Evolutionary conservation across 2,329 filamentous ascomycete genomes (phyloP).

Genomic region (Teratosphaeria epicoccoides): DNA sequence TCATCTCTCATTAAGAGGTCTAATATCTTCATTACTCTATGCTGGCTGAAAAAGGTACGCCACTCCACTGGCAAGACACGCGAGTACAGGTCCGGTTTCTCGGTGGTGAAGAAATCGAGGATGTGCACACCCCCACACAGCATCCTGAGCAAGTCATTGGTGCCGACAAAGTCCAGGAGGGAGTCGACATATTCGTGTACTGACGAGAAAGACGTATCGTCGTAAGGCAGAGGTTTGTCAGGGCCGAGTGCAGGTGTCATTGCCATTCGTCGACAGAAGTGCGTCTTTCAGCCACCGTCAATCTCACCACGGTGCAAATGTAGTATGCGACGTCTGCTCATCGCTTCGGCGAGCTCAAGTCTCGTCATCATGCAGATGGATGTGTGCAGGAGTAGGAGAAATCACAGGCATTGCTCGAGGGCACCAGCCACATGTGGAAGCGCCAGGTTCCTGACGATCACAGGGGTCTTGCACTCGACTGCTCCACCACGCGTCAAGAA

Average conservation of each 20-base stretch:
- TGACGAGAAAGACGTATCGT: conserved; percentile 52
- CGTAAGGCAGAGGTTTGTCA: conserved; percentile 53
- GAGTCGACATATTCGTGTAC: conserved; percentile 69
- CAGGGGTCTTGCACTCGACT: not conserved
- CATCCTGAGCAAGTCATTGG: conserved; percentile 67
- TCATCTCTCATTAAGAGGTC: conserved; percentile 74
- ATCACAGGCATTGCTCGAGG: not conserved
- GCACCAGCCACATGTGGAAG: not conserved
- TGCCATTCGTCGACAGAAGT: not conserved
- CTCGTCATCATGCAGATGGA: not conserved
- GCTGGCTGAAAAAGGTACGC: conserved; percentile 63
- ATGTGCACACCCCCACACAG: conserved; percentile 97
- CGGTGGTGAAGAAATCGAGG: conserved; percentile 78
- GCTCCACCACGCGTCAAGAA: not conserved
- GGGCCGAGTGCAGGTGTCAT: conserved; percentile 30
- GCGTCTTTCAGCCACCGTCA: conserved; percentile 3
- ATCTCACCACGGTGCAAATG: conserved; percentile 1
- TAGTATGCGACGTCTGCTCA: not conserved
- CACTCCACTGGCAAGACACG: conserved; percentile 67
- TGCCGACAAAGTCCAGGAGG: conserved; percentile 64
- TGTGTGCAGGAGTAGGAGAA: too few species aligned
- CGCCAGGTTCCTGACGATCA: not conserved
- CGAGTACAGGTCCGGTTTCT: conserved; percentile 71
- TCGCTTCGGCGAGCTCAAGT: not conserved
- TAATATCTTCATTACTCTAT: conserved; percentile 64